Evolutionary conservation across 129 eudicot genomes (phyloP).

Genomic region (Logfia minima): DNA sequence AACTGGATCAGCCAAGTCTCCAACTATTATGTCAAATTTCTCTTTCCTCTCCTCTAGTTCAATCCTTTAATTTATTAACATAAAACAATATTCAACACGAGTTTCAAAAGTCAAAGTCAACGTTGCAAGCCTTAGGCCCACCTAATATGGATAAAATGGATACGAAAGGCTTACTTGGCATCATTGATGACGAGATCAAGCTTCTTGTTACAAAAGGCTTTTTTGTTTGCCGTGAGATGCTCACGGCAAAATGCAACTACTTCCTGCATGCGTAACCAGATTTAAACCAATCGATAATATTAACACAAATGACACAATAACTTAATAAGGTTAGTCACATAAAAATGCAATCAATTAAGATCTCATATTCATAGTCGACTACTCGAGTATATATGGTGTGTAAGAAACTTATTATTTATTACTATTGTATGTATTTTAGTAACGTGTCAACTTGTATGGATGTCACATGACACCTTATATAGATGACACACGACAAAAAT

Average conservation of each 20-base stretch:
- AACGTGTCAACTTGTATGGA: too few species aligned
- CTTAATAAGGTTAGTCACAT: too few species aligned
- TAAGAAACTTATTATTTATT: too few species aligned
- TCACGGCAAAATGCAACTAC: constrained; percentile 72
- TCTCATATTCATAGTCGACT: too few species aligned
- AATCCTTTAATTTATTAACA: constrained; percentile 41
- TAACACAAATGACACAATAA: not conserved
- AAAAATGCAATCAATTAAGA: too few species aligned
- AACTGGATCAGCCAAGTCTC: constrained; percentile 93
- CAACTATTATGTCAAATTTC: constrained; percentile 77
- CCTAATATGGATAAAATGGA: not conserved
- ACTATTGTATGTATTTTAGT: too few species aligned
- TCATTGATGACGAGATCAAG: constrained; percentile 70
- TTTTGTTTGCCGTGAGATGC: constrained; percentile 52
- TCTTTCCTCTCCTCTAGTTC: constrained; percentile 75
- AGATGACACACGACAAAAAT: too few species aligned
- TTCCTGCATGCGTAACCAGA: constrained; percentile 40
- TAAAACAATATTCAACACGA: not conserved
- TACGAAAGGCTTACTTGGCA: constrained; percentile 46
- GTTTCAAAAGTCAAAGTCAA: constrained; percentile 14
- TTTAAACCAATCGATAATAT: not conserved
- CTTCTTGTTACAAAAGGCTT: constrained; percentile 61
- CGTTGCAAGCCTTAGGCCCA: not conserved
- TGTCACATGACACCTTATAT: too few species aligned
- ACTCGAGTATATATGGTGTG: too few species aligned